Base-by-base conservation (phyloP, 2,329 filamentous ascomycete genomes). In the Arthrobotrys entomopaga region DNA sequence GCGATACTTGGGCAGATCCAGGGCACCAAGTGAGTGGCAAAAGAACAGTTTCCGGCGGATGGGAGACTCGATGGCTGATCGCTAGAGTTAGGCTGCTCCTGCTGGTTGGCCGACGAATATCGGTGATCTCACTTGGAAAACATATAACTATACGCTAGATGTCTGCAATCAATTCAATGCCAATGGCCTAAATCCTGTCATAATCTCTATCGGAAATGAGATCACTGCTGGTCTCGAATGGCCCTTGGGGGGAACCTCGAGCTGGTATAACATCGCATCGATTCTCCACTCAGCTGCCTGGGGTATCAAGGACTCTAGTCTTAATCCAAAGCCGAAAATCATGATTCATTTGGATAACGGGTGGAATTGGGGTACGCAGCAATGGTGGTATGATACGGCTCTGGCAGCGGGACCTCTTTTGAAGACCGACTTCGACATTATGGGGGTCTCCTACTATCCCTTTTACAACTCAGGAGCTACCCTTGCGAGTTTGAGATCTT, bases 281-380 rank as follows among this genome's bases (percentile, higher is more conserved):
- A 82, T 92, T 20, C 84, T 92, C 7, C 86, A 90, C 79, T 88
- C 87, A 5, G 89, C 87, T 0, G 84, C 87, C 0, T 85, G 83
- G 67, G 90, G 87, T 1, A 84, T 92, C 78, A 89, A 88, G 78
- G 87, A 90, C 78, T 89, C 87, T 3, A 82, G 81, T 2, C 81
- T 90, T 24, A 80, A 80, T 46, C 83, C 85, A 0, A 84, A 86
- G 75, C 88, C 89, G 0, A 86, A 88, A 79, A 90, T 91, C 80
- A 88, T 92, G 87, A 86, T 92, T 46, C 90, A 92, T 78, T 84
- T 91, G 2, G 89, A 92, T 80, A 89, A 91, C 78, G 90, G 90
- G n/a, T 92, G 89, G 88, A 85, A 89, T 76, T 90, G 87, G 87
- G 83, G 81, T 2, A 85, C 86, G 1, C 89, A 91, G 79, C 82